phyloP scores from a whole-genome alignment of 2,329 filamentous ascomycete genomes.

The Fusarium vanettenii region DNA sequence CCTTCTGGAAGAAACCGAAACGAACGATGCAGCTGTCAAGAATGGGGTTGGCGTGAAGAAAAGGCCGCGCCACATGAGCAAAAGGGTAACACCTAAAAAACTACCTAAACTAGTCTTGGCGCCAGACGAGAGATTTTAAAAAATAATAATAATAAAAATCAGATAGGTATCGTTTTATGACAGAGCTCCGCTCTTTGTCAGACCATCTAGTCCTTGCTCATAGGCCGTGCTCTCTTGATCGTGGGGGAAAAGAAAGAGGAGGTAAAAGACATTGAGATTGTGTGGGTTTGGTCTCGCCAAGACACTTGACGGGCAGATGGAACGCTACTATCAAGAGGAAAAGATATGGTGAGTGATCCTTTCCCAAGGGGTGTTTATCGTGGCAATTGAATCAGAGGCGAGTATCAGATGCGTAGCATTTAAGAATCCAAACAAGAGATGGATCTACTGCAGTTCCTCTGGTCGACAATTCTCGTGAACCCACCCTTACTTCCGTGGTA shows the following conservation, averaged over 20 bases:
- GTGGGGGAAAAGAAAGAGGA: background rate
- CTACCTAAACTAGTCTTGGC: constrained; percentile 38
- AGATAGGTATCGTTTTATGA: constrained; percentile 9
- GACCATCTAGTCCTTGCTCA: constrained; percentile 26
- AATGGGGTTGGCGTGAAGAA: background rate
- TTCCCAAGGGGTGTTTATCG: background rate
- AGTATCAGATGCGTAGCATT: background rate
- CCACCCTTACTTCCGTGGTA: constrained; percentile 5
- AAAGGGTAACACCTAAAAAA: constrained; percentile 14
- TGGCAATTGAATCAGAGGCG: background rate
- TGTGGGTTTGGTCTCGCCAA: background rate
- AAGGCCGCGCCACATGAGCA: constrained; percentile 25
- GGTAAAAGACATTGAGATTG: background rate
- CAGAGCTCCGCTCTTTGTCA: constrained; percentile 28
- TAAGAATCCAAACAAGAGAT: background rate
- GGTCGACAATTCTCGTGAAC: background rate
- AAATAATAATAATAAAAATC: too few relatives aligned
- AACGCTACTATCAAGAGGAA: background rate
- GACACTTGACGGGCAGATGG: background rate
- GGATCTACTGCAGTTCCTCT: background rate
- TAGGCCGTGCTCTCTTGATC: constrained; percentile 1
- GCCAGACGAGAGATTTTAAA: background rate
- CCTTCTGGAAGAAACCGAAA: constrained; percentile 1
- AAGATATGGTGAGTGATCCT: background rate
- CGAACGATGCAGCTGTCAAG: constrained; percentile 13